Evolutionary conservation across 768 basidiomycete species (phyloP).

Genomic region (Termitomyces titanicus): DNA sequence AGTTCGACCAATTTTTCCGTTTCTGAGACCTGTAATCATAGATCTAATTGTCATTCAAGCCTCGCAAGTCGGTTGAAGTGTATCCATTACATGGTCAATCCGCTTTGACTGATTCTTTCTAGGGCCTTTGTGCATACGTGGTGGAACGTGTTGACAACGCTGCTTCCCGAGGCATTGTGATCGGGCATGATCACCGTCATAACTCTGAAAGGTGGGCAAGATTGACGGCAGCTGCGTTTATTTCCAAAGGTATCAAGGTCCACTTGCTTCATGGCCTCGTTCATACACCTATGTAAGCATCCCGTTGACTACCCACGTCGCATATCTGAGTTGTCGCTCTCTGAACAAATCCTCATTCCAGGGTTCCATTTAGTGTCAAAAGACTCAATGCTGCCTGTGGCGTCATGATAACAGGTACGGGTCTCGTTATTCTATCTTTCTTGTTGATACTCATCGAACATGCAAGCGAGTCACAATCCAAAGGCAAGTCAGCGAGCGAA

Average conservation of each 20-base stretch:
- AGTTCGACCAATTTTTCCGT: neutral
- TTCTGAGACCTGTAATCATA: constrained; percentile 12
- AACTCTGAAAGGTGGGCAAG: constrained; percentile 77
- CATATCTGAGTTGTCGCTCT: neutral
- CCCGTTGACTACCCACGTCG: neutral
- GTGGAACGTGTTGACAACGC: constrained; percentile 50
- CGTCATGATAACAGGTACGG: constrained; percentile 85
- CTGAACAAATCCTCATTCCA: constrained; percentile 20
- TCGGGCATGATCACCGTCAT: constrained; percentile 85
- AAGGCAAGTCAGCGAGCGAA: constrained; percentile 44
- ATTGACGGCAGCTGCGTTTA: constrained; percentile 70
- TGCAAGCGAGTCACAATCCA: constrained; percentile 79
- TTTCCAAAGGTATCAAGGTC: constrained; percentile 60
- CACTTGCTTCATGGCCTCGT: constrained; percentile 68
- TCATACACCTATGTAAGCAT: constrained; percentile 72
- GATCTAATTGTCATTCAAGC: constrained; percentile 78
- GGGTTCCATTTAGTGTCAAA: constrained; percentile 79
- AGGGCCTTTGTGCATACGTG: constrained; percentile 81
- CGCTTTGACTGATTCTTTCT: neutral
- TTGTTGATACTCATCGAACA: neutral
- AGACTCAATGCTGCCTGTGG: constrained; percentile 69
- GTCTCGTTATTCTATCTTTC: constrained; percentile 10
- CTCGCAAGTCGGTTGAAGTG: constrained; percentile 53
- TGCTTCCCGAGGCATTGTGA: constrained; percentile 61
- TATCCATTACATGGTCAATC: neutral